Evolutionary conservation across 2,329 filamentous ascomycete genomes (phyloP).

Genomic region (Neopestalotiopsis clavispora): DNA sequence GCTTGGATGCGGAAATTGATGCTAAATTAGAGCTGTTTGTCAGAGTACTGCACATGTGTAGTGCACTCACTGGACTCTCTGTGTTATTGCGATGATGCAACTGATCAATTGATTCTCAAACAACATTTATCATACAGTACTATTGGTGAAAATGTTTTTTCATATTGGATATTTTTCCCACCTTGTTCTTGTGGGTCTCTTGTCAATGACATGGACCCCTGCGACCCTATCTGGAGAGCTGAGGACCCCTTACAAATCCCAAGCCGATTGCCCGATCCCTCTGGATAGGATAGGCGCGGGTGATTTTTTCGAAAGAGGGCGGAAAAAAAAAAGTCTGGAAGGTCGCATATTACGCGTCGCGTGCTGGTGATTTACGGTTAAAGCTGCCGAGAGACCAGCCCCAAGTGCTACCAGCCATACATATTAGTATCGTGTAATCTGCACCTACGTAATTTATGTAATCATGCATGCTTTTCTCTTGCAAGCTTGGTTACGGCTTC

Average conservation of each 20-base stretch:
- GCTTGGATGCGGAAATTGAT: conserved; percentile 7
- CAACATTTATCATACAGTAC: too few species aligned
- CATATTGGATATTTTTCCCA: neutral
- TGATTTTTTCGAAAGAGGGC: neutral
- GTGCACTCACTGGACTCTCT: neutral
- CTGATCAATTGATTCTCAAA: neutral
- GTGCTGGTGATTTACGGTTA: neutral
- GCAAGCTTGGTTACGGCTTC: too few species aligned
- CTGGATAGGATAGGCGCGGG: neutral
- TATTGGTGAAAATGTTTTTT: conserved; percentile 1
- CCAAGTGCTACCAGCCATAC: too few species aligned
- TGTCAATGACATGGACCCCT: neutral
- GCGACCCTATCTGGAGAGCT: neutral
- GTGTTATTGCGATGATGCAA: conserved; percentile 1
- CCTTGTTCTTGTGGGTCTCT: neutral
- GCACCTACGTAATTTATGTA: too few species aligned
- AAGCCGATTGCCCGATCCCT: neutral
- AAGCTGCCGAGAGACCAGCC: neutral
- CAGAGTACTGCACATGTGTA: neutral
- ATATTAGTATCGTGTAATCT: too few species aligned
- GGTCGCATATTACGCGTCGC: neutral
- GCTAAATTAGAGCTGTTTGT: conserved; percentile 8
- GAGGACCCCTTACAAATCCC: neutral
- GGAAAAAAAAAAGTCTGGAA: neutral
- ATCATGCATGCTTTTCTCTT: too few species aligned